phyloP scores from a whole-genome alignment of 2,329 filamentous ascomycete species.

The Botrytis squamosa region DNA sequence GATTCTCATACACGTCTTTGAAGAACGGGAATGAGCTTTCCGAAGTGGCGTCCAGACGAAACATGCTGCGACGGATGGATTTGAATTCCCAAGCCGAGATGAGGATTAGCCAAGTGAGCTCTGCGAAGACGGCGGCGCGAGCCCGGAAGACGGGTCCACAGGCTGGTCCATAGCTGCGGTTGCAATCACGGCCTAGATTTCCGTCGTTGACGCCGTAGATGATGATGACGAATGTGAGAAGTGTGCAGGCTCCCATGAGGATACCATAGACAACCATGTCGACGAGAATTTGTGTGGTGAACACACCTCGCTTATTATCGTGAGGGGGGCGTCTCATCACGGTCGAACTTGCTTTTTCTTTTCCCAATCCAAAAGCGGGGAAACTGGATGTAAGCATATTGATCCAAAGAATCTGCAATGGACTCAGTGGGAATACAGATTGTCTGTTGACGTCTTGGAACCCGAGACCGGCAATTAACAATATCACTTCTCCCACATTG shows the following conservation, averaged over 20 bases:
- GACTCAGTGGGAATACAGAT: slow-evolving; percentile 58
- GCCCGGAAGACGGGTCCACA: slow-evolving; percentile 69
- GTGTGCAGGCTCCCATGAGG: slow-evolving; percentile 71
- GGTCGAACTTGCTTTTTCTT: slow-evolving; percentile 71
- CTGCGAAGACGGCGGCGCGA: slow-evolving; percentile 70
- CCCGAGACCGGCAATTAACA: slow-evolving; percentile 56
- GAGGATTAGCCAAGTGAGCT: slow-evolving; percentile 72
- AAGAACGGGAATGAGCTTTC: slow-evolving; percentile 63
- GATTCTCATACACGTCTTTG: slow-evolving; percentile 67
- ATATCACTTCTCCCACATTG: slow-evolving; percentile 57
- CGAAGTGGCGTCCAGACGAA: slow-evolving; percentile 66
- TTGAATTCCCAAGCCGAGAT: slow-evolving; percentile 80
- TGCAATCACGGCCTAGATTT: slow-evolving; percentile 59
- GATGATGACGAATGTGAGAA: slow-evolving; percentile 62
- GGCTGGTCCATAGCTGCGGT: slow-evolving; percentile 51
- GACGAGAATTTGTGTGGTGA: slow-evolving; percentile 74
- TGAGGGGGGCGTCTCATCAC: slow-evolving; percentile 82
- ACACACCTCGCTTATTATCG: slow-evolving; percentile 64
- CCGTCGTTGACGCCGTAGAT: slow-evolving; percentile 59
- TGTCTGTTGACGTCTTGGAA: slow-evolving; percentile 54
- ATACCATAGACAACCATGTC: slow-evolving; percentile 79
- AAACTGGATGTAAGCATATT: slow-evolving; percentile 65
- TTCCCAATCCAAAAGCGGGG: slow-evolving; percentile 83
- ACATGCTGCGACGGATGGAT: slow-evolving; percentile 69
- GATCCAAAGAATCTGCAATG: slow-evolving; percentile 61